Evolutionary conservation across 2,329 filamentous ascomycete species (phyloP).

Genomic region (Penicillium sp.): DNA sequence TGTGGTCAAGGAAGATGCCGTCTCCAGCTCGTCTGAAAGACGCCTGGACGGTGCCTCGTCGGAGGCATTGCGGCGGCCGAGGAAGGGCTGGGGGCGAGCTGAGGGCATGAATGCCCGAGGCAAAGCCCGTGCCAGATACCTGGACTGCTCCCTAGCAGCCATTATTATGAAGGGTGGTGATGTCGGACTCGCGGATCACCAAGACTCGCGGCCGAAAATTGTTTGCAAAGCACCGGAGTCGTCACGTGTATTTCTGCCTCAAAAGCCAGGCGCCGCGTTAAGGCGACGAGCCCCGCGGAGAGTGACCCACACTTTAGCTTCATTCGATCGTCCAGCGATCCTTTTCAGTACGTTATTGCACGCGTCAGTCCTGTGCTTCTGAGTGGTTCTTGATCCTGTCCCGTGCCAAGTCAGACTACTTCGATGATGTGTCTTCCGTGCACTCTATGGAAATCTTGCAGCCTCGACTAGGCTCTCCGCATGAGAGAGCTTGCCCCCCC

Average conservation of each 20-base stretch:
- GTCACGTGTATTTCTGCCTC: slow-evolving; percentile 21
- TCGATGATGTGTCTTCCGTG: slow-evolving; percentile 25
- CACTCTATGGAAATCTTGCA: slow-evolving; percentile 26
- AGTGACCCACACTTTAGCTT: slow-evolving; percentile 18
- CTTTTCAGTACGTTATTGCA: slow-evolving; percentile 5
- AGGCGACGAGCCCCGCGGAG: background rate
- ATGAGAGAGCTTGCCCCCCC: slow-evolving; percentile 16
- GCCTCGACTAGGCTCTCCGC: slow-evolving; percentile 25
- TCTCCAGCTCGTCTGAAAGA: slow-evolving; percentile 40
- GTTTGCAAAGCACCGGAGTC: slow-evolving; percentile 21
- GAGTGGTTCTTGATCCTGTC: slow-evolving; percentile 1
- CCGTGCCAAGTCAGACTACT: slow-evolving; percentile 17
- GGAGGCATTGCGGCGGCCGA: slow-evolving; percentile 49
- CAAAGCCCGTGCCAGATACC: slow-evolving; percentile 40
- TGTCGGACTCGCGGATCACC: slow-evolving; percentile 20
- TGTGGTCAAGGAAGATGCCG: slow-evolving; percentile 45
- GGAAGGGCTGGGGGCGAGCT: slow-evolving; percentile 30
- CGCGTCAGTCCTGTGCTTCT: background rate
- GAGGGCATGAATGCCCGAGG: slow-evolving; percentile 34
- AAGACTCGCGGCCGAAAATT: slow-evolving; percentile 30
- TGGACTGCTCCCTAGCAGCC: slow-evolving; percentile 42
- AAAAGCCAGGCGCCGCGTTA: slow-evolving; percentile 3
- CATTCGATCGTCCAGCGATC: slow-evolving; percentile 13
- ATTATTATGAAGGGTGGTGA: slow-evolving; percentile 28
- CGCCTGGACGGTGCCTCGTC: slow-evolving; percentile 37